A percentile compares a stretch with the other conserved stretches of the same genome.
phyloP scores from a whole-genome alignment of 495 filamentous ascomycete species.

The Alectoria sarmentosa region DNA sequence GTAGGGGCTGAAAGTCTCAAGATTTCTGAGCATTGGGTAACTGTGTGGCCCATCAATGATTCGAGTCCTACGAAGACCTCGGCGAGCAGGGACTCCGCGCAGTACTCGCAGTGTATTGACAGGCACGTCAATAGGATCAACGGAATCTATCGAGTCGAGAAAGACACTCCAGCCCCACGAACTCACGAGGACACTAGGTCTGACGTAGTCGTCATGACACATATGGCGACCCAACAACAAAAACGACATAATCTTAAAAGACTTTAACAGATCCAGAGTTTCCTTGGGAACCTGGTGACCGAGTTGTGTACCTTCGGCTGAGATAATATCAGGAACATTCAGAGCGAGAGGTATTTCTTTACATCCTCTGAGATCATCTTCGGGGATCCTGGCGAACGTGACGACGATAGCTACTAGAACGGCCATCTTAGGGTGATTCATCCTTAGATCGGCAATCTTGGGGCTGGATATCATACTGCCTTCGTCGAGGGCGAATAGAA shows the following conservation, averaged over 20 bases:
- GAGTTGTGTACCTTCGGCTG: not conserved
- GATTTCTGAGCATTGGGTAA: too few species aligned
- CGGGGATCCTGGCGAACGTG: constrained; percentile 7
- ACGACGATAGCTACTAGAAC: constrained; percentile 1
- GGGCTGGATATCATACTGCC: not conserved
- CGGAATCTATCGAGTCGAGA: constrained; percentile 11
- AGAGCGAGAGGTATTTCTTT: constrained; percentile 10
- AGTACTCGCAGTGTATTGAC: constrained; percentile 10
- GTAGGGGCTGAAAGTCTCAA: accelerated
- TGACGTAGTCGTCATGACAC: not conserved
- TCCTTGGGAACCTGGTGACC: not conserved
- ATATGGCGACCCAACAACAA: constrained; percentile 6
- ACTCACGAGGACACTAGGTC: constrained; percentile 13
- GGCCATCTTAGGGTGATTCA: not conserved
- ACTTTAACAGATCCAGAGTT: not conserved
- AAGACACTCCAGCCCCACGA: constrained; percentile 19
- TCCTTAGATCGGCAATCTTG: not conserved
- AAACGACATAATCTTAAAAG: constrained; percentile 2
- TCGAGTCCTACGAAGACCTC: constrained; percentile 13
- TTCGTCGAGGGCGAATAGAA: constrained; percentile 1
- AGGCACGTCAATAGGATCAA: constrained; percentile 13
- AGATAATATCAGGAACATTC: not conserved
- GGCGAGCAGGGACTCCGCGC: constrained; percentile 13
- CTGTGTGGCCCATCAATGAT: constrained; percentile 18
- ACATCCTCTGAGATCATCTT: constrained; percentile 16